These are phyloP conservation scores for Geotrichum australiense DNA, from an alignment of 1,139 yeast species.

Conservation along the genomic window DNA sequence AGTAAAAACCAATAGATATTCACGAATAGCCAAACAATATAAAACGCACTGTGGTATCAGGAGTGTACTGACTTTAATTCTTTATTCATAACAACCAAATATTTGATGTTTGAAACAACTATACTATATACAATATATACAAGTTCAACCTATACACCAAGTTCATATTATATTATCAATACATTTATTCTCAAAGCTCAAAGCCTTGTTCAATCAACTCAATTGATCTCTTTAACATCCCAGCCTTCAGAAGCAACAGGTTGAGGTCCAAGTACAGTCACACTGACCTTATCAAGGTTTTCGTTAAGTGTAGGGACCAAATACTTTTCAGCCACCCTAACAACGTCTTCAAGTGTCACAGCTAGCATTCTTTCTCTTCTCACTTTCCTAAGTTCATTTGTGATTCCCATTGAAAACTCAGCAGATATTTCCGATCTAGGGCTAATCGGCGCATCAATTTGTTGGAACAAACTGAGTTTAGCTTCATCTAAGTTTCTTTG, in stretches of 20 bases:
- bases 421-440: slow-evolving; percentile 70
- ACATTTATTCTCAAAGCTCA: no score
- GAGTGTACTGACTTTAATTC: no score
- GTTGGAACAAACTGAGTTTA: slow-evolving; percentile 81
- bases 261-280: slow-evolving; percentile 50
- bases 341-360: slow-evolving; percentile 56
- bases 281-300: slow-evolving; percentile 29
- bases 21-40: no score
- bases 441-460: slow-evolving; percentile 83
- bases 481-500: slow-evolving; percentile 77
- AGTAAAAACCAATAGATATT: no score
- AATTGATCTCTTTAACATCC: slow-evolving; percentile 24
- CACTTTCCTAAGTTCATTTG: slow-evolving; percentile 72
- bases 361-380: slow-evolving; percentile 69
- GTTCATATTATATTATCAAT: no score
- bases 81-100: no score
- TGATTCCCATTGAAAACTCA: slow-evolving; percentile 60
- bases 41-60: no score
- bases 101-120: no score
- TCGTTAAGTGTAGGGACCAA: slow-evolving; percentile 33
- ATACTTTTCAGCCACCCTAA: slow-evolving; percentile 56
- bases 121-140: no score
- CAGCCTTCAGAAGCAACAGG: slow-evolving; percentile 38
- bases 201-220: background rate
- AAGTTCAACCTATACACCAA: no score